These are phyloP conservation scores for Coemansia sp. DNA, from an alignment of 192 early-diverging fungal genomes.

Conservation along the genomic window DNA sequence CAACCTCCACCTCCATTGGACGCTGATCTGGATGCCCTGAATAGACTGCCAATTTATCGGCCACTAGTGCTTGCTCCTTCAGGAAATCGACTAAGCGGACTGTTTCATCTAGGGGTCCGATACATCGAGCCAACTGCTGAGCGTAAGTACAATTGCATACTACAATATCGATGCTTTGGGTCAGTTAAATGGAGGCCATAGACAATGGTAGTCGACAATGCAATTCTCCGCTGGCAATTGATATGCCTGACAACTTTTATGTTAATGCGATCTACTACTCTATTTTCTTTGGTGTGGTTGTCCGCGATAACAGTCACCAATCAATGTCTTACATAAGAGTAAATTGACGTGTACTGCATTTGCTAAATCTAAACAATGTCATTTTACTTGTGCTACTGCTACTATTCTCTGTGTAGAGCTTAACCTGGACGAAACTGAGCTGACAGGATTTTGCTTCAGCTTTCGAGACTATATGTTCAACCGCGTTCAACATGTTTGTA, in stretches of 20 bases:
- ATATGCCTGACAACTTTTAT: too few species aligned
- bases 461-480: slow-evolving; percentile 47
- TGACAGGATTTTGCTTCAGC: slow-evolving; percentile 49
- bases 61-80: slow-evolving; percentile 49
- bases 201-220: not conserved
- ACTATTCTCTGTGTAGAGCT: slow-evolving; percentile 26
- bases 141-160: slow-evolving; percentile 33
- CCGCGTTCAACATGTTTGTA: slow-evolving; percentile 38
- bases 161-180: not conserved
- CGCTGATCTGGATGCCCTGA: slow-evolving; percentile 48
- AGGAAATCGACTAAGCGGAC: slow-evolving; percentile 45
- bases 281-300: not conserved
- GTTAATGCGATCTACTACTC: not conserved
- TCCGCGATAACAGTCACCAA: not conserved
- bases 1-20: slow-evolving; percentile 48
- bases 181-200: not conserved
- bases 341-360: not conserved
- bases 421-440: slow-evolving; percentile 50
- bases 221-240: not conserved
- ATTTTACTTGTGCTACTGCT: not conserved
- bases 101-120: slow-evolving; percentile 42
- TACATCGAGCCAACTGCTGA: slow-evolving; percentile 56
- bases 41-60: slow-evolving; percentile 40
- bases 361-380: not conserved
- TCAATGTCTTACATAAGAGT: not conserved